Base-by-base conservation (phyloP, 2,329 filamentous ascomycete species). In the Emergomyces orientalis region DNA sequence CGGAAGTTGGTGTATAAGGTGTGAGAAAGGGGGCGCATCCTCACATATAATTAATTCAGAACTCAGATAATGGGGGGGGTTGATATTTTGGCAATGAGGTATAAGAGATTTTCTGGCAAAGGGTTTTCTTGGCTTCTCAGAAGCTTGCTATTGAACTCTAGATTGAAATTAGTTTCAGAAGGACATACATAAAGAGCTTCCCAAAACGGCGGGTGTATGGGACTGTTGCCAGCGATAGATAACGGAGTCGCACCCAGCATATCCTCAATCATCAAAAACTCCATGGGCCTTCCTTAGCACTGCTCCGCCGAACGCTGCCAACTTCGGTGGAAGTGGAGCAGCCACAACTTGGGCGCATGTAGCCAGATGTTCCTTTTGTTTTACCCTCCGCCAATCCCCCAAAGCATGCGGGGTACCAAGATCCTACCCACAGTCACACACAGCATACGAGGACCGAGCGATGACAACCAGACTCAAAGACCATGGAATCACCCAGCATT, bases 1-100 rank as follows among this genome's bases (percentile, higher is more conserved):
- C n/a, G 63, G 59, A 69, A 68, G 55, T 58, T 69, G 63, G 64
- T 68, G 37, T 66, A 64, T 41, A 52, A n/a, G 8, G 61, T 64
- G 37, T 43, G 22, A 41, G 13, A n/a, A n/a, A n/a, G n/a, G n/a
- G n/a, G n/a, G n/a, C n/a, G n/a, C n/a, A n/a, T n/a, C n/a, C n/a
- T n/a, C n/a, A n/a, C n/a, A n/a, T n/a, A n/a, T n/a, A n/a, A n/a
- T n/a, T n/a, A n/a, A n/a, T n/a, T n/a, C n/a, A n/a, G n/a, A n/a
- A n/a, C n/a, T n/a, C n/a, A n/a, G n/a, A n/a, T n/a, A n/a, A n/a
- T n/a, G n/a, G n/a, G n/a, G n/a, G n/a, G n/a, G n/a, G n/a, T n/a
- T n/a, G n/a, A n/a, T n/a, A n/a, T n/a, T n/a, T n/a, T n/a, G n/a
- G n/a, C n/a, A n/a, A n/a, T n/a, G n/a, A n/a, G n/a, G n/a, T n/a